Evolutionary conservation across 1,284 basidiomycete genomes (phyloP), one percentile per base, ranked within the genome.

Genomic region (Cutaneotrichosporon curvatum): DNA sequence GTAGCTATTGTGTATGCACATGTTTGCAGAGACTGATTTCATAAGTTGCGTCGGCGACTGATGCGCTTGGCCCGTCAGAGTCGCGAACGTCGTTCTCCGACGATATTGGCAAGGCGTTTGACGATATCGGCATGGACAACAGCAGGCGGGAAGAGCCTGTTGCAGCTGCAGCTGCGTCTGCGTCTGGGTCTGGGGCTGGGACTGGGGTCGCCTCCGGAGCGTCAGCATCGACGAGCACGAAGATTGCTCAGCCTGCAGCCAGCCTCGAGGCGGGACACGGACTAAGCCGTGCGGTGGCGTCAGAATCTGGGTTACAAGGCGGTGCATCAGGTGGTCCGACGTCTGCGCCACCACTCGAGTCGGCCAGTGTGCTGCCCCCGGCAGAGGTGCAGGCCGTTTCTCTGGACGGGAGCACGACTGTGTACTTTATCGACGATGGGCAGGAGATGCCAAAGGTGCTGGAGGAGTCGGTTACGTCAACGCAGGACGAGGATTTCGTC

Each of bases 401-500:
- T 3, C 37, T 54, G 7, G 52, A 54, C 31, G 48, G 37, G 10
- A 38, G 47, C 16, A 50, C 49, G 23, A 50, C 48, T 15, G 52
- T 51, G 9, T 54, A 45, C 43, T 54, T 54, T 38, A 48, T 54
- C 31, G 48, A 50, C 46, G 48, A 51, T 43, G 41, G 47, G 16
- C 31, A 18, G 4, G 15, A 34, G 4, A 23, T 47, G 15, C 40
- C 40, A 11, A 12, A 28, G 25, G 25, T 28, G 25, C 8, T 28
- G 8, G 12, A 7, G 7, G 25, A 28, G 25, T 7, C 25, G 25
- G 25, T 28, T 28, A 12, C 8, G 12, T 12, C 7, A 12, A 7
- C 12, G 8, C 8, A 12, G 12, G 8, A 28, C 8, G 12, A 28
- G 25, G 25, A 28, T 28, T 7, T 7, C 12, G 25, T 28, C 8